These are phyloP conservation scores for Crithidia acanthocephali DNA, from an alignment of 208 protist species.

Conservation along the genomic window DNA sequence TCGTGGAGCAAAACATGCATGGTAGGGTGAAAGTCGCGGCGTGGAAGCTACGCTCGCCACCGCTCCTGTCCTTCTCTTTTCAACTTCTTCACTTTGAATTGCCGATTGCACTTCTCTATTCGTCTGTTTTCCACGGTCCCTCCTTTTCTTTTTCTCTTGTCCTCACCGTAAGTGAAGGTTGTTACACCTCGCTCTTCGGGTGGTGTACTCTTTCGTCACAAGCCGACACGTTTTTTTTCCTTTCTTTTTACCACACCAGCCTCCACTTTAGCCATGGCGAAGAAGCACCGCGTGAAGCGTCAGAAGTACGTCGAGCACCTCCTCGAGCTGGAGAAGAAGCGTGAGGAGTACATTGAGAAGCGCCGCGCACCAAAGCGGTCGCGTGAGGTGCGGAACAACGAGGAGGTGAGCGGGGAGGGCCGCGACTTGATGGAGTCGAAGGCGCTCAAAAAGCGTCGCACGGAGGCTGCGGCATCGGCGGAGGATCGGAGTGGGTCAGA, in stretches of 20 bases:
- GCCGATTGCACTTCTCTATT: no score
- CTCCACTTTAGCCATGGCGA: constrained; percentile 54
- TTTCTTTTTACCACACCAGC: no score
- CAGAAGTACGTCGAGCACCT: constrained; percentile 86
- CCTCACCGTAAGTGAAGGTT: no score
- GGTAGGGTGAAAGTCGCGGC: no score
- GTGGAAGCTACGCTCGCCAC: no score
- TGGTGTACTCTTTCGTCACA: no score
- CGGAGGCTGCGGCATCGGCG: constrained; percentile 21
- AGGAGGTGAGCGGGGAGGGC: constrained; percentile 35
- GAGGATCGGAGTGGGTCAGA: background rate
- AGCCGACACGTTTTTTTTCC: background rate
- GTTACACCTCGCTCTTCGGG: background rate
- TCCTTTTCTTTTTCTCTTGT: no score
- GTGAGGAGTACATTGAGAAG: constrained; percentile 78
- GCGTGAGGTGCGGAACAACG: constrained; percentile 54
- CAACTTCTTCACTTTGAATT: no score
- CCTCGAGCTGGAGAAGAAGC: constrained; percentile 66
- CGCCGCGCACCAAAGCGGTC: constrained; percentile 66
- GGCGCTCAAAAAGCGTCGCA: constrained; percentile 36
- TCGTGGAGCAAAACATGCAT: no score
- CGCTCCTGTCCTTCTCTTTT: no score
- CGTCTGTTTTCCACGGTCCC: background rate
- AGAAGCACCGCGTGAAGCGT: constrained; percentile 90
- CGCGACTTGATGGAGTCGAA: constrained; percentile 19